These are phyloP conservation scores for Populus tomentosa DNA, from an alignment of 441 rosid species.

Conservation along the genomic window DNA sequence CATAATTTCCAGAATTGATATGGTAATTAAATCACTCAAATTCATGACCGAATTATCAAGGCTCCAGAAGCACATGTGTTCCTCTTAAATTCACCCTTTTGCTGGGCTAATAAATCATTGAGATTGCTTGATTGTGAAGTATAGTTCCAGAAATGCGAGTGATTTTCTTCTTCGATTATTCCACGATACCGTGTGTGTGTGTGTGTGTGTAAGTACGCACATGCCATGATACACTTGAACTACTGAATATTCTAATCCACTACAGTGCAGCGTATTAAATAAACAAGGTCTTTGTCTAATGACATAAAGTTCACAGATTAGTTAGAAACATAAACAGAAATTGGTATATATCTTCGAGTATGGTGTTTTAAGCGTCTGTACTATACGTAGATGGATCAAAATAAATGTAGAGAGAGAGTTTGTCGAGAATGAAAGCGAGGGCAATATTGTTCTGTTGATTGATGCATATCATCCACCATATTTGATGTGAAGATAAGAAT, in stretches of 20 bases:
- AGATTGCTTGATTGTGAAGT: not conserved
- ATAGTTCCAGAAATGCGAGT: not conserved
- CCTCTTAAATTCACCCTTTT: not conserved
- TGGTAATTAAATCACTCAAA: not conserved
- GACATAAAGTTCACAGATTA: conserved; percentile 10
- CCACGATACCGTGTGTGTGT: not conserved
- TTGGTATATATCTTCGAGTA: conserved; percentile 7
- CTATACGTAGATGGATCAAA: conserved; percentile 30
- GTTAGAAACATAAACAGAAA: conserved; percentile 16
- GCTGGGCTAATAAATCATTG: not conserved
- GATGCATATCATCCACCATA: conserved; percentile 66
- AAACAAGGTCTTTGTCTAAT: conserved; percentile 13
- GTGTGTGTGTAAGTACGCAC: not conserved
- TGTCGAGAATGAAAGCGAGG: conserved; percentile 27
- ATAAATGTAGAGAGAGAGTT: too few relatives aligned
- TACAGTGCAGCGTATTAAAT: too few relatives aligned
- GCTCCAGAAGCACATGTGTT: not conserved
- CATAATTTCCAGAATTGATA: not conserved
- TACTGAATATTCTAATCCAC: not conserved
- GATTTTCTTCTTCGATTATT: not conserved
- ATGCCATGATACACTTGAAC: too few relatives aligned
- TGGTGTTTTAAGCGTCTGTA: conserved; percentile 20
- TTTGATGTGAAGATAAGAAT: conserved; percentile 54
- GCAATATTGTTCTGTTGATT: conserved; percentile 45
- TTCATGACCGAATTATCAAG: not conserved